Conservation (phyloP, 2,329 filamentous ascomycete genomes). For the Calcarisporium arbuscula region DNA sequence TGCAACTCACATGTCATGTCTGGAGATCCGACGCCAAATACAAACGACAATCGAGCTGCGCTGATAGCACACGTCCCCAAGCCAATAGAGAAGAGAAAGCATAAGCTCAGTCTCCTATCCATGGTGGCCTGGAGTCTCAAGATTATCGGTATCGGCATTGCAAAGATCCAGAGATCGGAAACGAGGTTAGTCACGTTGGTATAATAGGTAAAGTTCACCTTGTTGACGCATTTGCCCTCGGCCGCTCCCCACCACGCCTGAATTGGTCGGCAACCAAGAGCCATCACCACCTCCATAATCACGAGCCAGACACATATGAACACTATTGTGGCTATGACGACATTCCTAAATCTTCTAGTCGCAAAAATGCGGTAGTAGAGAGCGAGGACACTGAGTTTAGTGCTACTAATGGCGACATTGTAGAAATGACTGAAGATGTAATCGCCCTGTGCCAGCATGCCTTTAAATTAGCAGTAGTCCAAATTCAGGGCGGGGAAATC, state of each 20-base stretch:
- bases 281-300: conserved; percentile 10
- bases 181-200: conserved; percentile 9
- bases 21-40: conserved; percentile 8
- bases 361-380: conserved; percentile 11
- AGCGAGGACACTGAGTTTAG: conserved; percentile 11
- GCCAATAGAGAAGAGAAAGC: conserved; percentile 11
- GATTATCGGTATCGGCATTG: conserved; percentile 9
- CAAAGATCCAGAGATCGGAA: conserved; percentile 9
- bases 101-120: conserved; percentile 7
- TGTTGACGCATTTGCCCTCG: conserved; percentile 8
- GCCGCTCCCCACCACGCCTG: conserved; percentile 7
- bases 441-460: conserved; percentile 5
- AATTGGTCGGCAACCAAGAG: conserved; percentile 9
- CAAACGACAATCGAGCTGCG: conserved; percentile 8
- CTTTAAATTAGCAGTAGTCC: too few relatives aligned
- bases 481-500: too few relatives aligned
- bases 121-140: conserved; percentile 5
- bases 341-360: conserved; percentile 4
- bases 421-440: conserved; percentile 13
- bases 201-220: conserved; percentile 9
- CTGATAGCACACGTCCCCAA: conserved; percentile 10
- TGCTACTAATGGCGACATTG: conserved; percentile 9
- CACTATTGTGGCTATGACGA: conserved; percentile 7
- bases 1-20: conserved; percentile 9
- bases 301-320: conserved; percentile 8